Percentiles rank a stretch among this genome's conserved stretches.
Conservation (phyloP, 1,284 basidiomycete species). For the Xerocomus amazonicus region DNA sequence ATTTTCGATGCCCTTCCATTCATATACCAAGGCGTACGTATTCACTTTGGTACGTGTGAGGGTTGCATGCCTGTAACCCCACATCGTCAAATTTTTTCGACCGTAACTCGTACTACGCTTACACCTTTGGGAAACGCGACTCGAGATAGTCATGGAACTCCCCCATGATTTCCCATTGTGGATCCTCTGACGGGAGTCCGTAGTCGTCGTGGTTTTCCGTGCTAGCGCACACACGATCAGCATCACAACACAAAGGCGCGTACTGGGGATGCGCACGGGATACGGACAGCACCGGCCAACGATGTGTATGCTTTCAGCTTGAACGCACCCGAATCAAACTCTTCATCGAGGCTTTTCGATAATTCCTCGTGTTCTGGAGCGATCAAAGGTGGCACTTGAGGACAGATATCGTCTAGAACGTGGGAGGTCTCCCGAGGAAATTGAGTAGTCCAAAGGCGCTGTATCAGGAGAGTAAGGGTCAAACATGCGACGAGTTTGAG, state of each 20-base stretch:
- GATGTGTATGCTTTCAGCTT: conserved; percentile 39
- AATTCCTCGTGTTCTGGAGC: conserved; percentile 31
- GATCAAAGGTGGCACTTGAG: conserved; percentile 31
- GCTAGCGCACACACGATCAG: conserved; percentile 12
- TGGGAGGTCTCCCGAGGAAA: neutral
- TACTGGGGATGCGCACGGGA: conserved; percentile 36
- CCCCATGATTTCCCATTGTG: conserved; percentile 42
- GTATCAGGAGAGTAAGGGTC: conserved; percentile 7
- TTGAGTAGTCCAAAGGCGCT: conserved; percentile 4
- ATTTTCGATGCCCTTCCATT: conserved; percentile 54
- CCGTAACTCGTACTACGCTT: conserved; percentile 7
- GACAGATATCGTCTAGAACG: conserved; percentile 26
- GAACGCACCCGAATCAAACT: conserved; percentile 37
- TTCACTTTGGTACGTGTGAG: conserved; percentile 53
- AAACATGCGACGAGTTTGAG: conserved; percentile 10
- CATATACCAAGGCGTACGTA: conserved; percentile 59
- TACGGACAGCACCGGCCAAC: conserved; percentile 41
- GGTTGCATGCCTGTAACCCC: conserved; percentile 39
- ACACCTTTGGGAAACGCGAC: conserved; percentile 41
- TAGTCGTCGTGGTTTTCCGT: conserved; percentile 43
- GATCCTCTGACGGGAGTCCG: conserved; percentile 40
- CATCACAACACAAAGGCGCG: neutral
- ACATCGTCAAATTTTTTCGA: neutral
- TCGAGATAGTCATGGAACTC: conserved; percentile 43
- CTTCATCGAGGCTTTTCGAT: conserved; percentile 32